phyloP scores from a whole-genome alignment of 2,329 filamentous ascomycete species.

The Calonectria montana region DNA sequence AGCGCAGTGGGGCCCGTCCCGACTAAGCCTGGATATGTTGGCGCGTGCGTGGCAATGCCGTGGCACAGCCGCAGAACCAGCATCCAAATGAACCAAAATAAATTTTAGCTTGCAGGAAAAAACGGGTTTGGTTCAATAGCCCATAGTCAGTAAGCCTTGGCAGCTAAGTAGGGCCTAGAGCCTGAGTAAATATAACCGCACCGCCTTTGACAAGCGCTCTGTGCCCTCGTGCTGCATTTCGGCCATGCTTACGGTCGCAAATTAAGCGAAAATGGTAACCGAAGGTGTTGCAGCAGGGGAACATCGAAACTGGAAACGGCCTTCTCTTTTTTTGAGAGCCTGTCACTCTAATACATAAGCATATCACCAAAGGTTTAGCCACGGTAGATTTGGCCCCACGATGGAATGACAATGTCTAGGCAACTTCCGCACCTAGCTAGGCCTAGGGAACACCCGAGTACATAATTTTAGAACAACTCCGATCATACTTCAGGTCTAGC shows the following conservation, averaged over 20 bases:
- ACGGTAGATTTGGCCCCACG: too few relatives aligned
- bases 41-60: neutral
- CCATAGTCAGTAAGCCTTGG: neutral
- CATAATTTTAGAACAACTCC: neutral
- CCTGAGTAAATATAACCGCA: neutral
- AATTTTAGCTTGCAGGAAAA: neutral
- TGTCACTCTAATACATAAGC: too few relatives aligned
- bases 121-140: neutral
- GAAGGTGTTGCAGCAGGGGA: neutral
- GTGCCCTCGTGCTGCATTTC: neutral
- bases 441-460: too few relatives aligned
- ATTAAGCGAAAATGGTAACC: neutral
- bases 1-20: neutral
- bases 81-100: neutral
- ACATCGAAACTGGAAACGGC: neutral
- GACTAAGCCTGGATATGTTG: neutral
- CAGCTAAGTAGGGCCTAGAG: neutral
- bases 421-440: too few relatives aligned
- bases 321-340: too few relatives aligned
- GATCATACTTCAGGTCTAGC: too few relatives aligned
- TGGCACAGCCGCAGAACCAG: neutral
- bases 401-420: too few relatives aligned
- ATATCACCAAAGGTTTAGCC: too few relatives aligned
- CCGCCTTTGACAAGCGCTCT: neutral
- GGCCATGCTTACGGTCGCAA: neutral